Evolutionary conservation across 1,284 basidiomycete species (phyloP), one percentile per base, ranked within the genome.

Genomic region (Ustilago lituana): DNA sequence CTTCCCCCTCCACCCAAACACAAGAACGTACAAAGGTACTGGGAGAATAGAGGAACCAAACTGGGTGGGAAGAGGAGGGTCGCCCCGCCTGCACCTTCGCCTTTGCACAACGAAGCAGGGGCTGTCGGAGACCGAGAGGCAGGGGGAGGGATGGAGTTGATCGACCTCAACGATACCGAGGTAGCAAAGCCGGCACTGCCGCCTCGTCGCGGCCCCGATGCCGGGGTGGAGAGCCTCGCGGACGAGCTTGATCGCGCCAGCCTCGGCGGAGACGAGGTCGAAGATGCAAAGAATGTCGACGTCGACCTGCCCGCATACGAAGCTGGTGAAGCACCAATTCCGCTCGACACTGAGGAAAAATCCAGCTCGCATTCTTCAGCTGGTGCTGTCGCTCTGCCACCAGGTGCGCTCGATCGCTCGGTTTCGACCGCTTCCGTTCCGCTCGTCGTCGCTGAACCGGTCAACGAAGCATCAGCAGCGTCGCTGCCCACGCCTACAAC

Each of bases 1-100:
- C 39, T 77, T 10, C 75, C 75, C 1, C 75, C 73, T 0, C 75
- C 75, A 10, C 75, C 75, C 2, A 59, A 36, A 12, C 75, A 77
- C 23, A 71, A 66, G 15, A 41, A 52, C 5, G 63, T 74, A 15
- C 38, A 44, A 6, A 40, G 55, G n/a, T 67, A 67, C 26, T 62
- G 53, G 57, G 49, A 54, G 22, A 32, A 24, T 5, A 48, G 67
- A 23, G 57, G 53, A 0, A 33, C 29, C 0, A 33, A 14, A 9
- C 43, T 48, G 20, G 60, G 60, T 11, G 60, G 48, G 0, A 59
- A 56, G 45, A 51, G 60, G 14, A 22, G 60, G 2, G 53, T 63
- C 2, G 55, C n/a, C n/a, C n/a, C 54, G 2, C 54, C 54, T 14
- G 24, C 47, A 5, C 64, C 64, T 12, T 50, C 53, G 24, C 49